Conservation (phyloP, 2,329 filamentous ascomycete genomes). For the Monosporascus sp. region DNA sequence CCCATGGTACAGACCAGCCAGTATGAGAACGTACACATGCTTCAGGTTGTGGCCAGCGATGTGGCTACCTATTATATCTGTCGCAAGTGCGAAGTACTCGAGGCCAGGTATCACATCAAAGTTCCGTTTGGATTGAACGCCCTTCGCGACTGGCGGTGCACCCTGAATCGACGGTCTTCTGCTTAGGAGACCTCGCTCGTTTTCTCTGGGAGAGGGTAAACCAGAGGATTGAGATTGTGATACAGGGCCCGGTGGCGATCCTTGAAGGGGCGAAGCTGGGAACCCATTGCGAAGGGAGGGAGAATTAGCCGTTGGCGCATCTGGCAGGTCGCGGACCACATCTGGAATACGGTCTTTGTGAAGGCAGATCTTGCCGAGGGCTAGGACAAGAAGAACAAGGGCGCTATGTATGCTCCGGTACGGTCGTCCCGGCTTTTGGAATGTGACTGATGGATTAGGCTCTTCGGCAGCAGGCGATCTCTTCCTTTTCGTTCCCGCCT, state of each 20-base stretch:
- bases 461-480: constrained; percentile 38
- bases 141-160: constrained; percentile 19
- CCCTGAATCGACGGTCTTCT: constrained; percentile 49
- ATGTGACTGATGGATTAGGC: constrained; percentile 20
- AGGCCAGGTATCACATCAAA: constrained; percentile 83
- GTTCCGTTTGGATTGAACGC: constrained; percentile 46
- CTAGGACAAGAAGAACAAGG: constrained; percentile 75
- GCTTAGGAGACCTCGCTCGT: constrained; percentile 39
- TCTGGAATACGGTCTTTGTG: constrained; percentile 51
- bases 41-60: constrained; percentile 73
- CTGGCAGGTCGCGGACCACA: constrained; percentile 45
- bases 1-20: constrained; percentile 83
- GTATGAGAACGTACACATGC: constrained; percentile 77
- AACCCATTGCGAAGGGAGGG: constrained; percentile 44
- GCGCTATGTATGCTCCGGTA: constrained; percentile 71
- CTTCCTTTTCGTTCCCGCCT: constrained; percentile 46
- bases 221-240: constrained; percentile 44
- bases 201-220: constrained; percentile 47
- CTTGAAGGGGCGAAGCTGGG: constrained; percentile 46
- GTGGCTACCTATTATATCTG: constrained; percentile 79
- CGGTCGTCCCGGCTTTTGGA: constrained; percentile 42
- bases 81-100: constrained; percentile 82
- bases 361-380: constrained; percentile 76
- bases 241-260: constrained; percentile 45
- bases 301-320: constrained; percentile 29